phyloP scores from a whole-genome alignment of 768 basidiomycete genomes.

The Trametes cingulata region DNA sequence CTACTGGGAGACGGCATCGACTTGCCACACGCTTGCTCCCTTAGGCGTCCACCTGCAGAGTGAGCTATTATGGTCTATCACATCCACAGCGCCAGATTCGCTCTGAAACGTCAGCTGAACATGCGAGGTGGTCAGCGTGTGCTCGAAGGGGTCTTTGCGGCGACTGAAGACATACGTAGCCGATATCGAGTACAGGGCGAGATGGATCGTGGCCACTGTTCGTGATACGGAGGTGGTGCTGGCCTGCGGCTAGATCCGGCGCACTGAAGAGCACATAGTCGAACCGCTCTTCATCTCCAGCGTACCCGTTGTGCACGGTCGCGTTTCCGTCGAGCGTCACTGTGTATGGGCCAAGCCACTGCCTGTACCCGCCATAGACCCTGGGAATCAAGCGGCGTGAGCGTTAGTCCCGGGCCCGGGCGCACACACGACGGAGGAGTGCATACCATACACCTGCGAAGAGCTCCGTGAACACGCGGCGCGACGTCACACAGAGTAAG shows the following conservation, averaged over 20 bases:
- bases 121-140: not conserved
- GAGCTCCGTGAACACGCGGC: not conserved
- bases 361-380: constrained; percentile 19
- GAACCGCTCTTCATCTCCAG: constrained; percentile 1
- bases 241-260: not conserved
- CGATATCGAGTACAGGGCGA: constrained; percentile 13
- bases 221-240: constrained; percentile 20
- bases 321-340: constrained; percentile 17
- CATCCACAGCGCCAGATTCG: not conserved
- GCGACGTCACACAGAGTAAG: too few relatives aligned
- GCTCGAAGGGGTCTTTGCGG: too few relatives aligned
- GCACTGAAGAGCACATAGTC: constrained; percentile 3
- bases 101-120: constrained; percentile 14
- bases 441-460: not conserved
- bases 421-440: too few relatives aligned
- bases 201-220: constrained; percentile 8
- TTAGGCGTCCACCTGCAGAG: constrained; percentile 6
- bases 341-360: constrained; percentile 13
- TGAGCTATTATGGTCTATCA: not conserved
- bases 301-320: not conserved
- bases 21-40: not conserved
- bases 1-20: constrained; percentile 3
- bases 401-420: not conserved
- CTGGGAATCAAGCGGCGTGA: not conserved
- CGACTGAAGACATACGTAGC: constrained; percentile 12